phyloP scores from a whole-genome alignment of 441 rosid species.

The Euphorbia schlechtendalii region DNA sequence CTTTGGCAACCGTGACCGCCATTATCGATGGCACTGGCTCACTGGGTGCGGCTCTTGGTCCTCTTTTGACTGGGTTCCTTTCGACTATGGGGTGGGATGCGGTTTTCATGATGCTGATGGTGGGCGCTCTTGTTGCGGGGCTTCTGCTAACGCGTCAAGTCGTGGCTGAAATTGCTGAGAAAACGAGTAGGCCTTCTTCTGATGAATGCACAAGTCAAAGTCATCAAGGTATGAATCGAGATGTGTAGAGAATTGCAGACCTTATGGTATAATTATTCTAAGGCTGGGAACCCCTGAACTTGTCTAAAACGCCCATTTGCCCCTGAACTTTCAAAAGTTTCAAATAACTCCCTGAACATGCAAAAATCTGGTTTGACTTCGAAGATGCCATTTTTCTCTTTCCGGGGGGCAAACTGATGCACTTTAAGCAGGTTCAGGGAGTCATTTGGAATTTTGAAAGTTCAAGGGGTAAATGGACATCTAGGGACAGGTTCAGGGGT shows the following conservation, averaged over 20 bases:
- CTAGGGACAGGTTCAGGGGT: too few species aligned
- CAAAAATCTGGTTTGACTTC: too few species aligned
- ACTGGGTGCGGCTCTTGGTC: slow-evolving; percentile 88
- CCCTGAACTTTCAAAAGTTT: too few species aligned
- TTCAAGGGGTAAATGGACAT: too few species aligned
- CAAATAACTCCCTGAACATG: too few species aligned
- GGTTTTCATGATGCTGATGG: slow-evolving; percentile 70
- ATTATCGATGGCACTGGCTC: slow-evolving; percentile 95
- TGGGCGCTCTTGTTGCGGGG: slow-evolving; percentile 68
- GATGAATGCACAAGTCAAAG: slow-evolving; percentile 21
- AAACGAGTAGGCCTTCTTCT: slow-evolving; percentile 24
- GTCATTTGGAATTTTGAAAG: too few species aligned
- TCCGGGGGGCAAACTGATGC: too few species aligned
- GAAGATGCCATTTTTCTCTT: too few species aligned
- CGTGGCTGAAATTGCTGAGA: slow-evolving; percentile 37
- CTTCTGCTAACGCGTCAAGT: slow-evolving; percentile 65
- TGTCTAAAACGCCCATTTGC: too few species aligned
- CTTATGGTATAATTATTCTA: not conserved
- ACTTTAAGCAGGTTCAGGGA: too few species aligned
- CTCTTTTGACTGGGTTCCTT: slow-evolving; percentile 80
- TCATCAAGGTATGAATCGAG: slow-evolving; percentile 47
- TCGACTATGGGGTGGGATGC: slow-evolving; percentile 65
- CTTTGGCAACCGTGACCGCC: slow-evolving; percentile 90
- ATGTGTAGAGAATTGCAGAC: not conserved
- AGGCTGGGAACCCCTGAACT: too few species aligned